These are phyloP conservation scores for Arabidopsis suecica DNA, from an alignment of 345 rosid species.

Conservation along the genomic window DNA sequence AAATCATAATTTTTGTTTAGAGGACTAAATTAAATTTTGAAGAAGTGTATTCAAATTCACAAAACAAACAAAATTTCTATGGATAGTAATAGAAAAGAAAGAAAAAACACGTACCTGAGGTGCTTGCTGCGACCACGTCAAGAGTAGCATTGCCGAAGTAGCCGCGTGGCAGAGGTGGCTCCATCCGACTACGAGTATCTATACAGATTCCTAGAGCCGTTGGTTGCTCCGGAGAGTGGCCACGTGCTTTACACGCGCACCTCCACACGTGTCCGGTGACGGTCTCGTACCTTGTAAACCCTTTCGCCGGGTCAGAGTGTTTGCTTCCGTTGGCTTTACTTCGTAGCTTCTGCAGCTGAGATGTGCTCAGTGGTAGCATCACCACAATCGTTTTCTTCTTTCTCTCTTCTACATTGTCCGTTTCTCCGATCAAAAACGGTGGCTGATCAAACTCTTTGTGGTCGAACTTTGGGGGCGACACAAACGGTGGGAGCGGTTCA, in stretches of 20 bases:
- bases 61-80: not conserved
- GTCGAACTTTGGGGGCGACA: slow-evolving; percentile 18
- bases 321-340: slow-evolving; percentile 47
- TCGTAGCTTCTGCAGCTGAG: slow-evolving; percentile 55
- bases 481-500: slow-evolving; percentile 44
- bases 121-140: slow-evolving; percentile 51
- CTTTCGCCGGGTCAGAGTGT: slow-evolving; percentile 21
- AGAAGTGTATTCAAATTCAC: not conserved
- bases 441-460: slow-evolving; percentile 54
- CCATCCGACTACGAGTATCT: slow-evolving; percentile 53
- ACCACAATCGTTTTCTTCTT: slow-evolving; percentile 54
- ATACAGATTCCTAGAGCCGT: slow-evolving; percentile 55
- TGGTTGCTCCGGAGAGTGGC: slow-evolving; percentile 49
- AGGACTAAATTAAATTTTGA: not conserved
- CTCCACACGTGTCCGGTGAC: slow-evolving; percentile 48
- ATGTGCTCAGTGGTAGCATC: slow-evolving; percentile 52
- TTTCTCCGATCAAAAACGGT: slow-evolving; percentile 55
- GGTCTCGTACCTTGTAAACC: slow-evolving; percentile 50
- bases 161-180: slow-evolving; percentile 49
- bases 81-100: not conserved
- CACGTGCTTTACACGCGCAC: slow-evolving; percentile 47
- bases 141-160: slow-evolving; percentile 54
- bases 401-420: slow-evolving; percentile 47
- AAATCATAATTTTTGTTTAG: not conserved
- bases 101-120: slow-evolving; percentile 38